Percentiles rank a stretch among this genome's conserved stretches.
These are phyloP conservation scores for Xylaria sp. DNA, from an alignment of 2,329 filamentous ascomycete species.

Conservation along the genomic window DNA sequence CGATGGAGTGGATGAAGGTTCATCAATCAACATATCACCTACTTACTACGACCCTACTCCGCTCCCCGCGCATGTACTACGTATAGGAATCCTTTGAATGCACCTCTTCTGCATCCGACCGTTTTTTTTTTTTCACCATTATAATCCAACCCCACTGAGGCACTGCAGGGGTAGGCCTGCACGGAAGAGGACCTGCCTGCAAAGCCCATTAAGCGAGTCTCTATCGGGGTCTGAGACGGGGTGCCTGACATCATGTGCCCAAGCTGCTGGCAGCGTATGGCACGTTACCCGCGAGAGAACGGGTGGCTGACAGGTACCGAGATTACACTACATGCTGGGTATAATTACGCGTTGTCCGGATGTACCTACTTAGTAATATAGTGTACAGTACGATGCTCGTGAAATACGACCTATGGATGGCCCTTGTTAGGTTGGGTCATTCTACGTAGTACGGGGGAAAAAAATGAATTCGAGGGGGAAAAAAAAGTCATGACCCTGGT, in stretches of 20 bases:
- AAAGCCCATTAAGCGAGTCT: constrained; percentile 15
- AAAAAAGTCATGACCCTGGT: constrained; percentile 9
- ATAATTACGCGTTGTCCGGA: constrained; percentile 22
- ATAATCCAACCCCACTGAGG: constrained; percentile 7
- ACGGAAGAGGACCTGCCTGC: constrained; percentile 15
- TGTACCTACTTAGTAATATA: background rate
- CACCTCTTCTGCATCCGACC: background rate
- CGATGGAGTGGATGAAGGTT: constrained; percentile 7
- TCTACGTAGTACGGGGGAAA: background rate
- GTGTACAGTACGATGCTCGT: background rate
- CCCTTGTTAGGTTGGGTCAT: constrained; percentile 13
- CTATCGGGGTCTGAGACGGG: background rate
- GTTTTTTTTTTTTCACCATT: constrained; percentile 3
- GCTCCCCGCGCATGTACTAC: background rate
- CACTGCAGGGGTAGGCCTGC: constrained; percentile 27
- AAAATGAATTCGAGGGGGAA: background rate
- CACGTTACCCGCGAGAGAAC: constrained; percentile 10
- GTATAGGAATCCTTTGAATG: constrained; percentile 6
- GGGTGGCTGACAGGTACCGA: constrained; percentile 23
- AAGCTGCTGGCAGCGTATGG: constrained; percentile 23
- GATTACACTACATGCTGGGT: constrained; percentile 25
- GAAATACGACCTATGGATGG: constrained; percentile 2
- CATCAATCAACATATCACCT: background rate
- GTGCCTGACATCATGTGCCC: constrained; percentile 26
- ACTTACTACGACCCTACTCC: constrained; percentile 1